Base-by-base conservation (phyloP, 2,329 filamentous ascomycete genomes). In the Pleomassaria siparia region DNA sequence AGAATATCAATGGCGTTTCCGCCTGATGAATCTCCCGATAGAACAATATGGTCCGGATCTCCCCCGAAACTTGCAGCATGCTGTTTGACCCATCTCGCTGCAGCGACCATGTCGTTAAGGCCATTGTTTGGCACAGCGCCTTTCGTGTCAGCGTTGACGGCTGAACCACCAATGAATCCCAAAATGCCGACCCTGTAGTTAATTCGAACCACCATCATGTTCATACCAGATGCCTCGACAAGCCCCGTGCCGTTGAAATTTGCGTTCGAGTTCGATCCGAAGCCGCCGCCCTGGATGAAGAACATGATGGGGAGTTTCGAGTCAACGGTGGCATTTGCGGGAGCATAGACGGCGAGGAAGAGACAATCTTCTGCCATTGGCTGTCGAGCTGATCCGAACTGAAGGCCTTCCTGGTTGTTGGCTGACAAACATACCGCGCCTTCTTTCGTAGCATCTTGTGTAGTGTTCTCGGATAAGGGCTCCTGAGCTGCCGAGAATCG, bases 151-250 rank as follows among this genome's bases (percentile, higher is more conserved):
- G 70, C 55, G 54, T 60, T 55, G 1, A 85, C 69, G 56, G 86
- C 79, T 13, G 79, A 71, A 46, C 82, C 76, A 1, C 82, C 80
- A 11, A 91, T 75, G 62, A 91, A 91, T 0, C 88, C 88, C 55
- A 84, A 90, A 0, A 81, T 79, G 0, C 87, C 87, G 10, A 91
- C 86, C 4, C 88, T 83, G 63, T 91, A 91, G 69, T 90, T 91
- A 70, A 89, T 80, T 9, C 78, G 85, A 2, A 91, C 85, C 0
- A 89, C 81, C 0, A 91, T 72, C 21, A 90, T 84, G 39, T 80
- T 76, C 47, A 80, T 72, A 29, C 77, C 74, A 15, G 81, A 80
- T 0, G 83, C 84, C n/a, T n/a, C n/a, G n/a, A n/a, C n/a, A n/a
- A 91, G 68, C 0, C 79, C 81, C 1, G 76, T 78, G 0, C 81